Percentiles rank a stretch among this genome's conserved stretches.
Evolutionary conservation across 208 protist genomes (phyloP).

Genomic region (Acanthamoeba triangularis): DNA sequence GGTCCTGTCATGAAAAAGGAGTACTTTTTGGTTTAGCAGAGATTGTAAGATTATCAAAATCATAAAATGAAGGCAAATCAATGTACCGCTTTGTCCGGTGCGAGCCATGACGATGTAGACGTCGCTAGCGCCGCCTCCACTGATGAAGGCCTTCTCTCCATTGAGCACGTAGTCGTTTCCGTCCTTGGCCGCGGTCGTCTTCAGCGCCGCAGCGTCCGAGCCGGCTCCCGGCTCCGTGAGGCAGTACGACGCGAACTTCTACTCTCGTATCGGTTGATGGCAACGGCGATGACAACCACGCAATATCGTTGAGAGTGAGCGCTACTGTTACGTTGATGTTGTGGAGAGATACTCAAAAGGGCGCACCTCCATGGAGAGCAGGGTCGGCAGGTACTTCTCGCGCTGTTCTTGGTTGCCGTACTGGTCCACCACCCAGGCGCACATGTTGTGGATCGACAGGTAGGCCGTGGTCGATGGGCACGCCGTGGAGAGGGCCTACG

Average conservation of each 20-base stretch:
- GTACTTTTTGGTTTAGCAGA: conserved; percentile 37
- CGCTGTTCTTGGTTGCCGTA: conserved; percentile 89
- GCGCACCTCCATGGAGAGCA: conserved; percentile 79
- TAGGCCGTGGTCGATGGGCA: conserved; percentile 77
- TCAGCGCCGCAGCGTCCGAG: conserved; percentile 90
- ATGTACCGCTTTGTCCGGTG: conserved; percentile 80
- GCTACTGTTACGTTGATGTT: not conserved
- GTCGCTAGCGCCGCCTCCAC: conserved; percentile 88
- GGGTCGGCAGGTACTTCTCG: conserved; percentile 84
- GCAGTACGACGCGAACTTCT: conserved; percentile 90
- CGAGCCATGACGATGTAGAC: conserved; percentile 92
- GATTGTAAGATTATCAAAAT: not conserved
- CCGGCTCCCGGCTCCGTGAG: conserved; percentile 92
- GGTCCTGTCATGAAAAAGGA: conserved; percentile 63
- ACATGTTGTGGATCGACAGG: conserved; percentile 87
- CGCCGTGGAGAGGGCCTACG: conserved; percentile 29
- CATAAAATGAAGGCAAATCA: not conserved
- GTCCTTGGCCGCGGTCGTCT: conserved; percentile 85
- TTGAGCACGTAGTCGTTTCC: conserved; percentile 92
- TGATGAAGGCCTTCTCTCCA: conserved; percentile 93
- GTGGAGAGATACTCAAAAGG: not conserved
- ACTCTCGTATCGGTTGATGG: not conserved
- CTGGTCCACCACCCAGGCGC: conserved; percentile 90
- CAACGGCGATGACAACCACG: not conserved
- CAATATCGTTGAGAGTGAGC: not conserved